Evolutionary conservation across 208 protist species (phyloP).

Genomic region (Sergeia podlipaevii): DNA sequence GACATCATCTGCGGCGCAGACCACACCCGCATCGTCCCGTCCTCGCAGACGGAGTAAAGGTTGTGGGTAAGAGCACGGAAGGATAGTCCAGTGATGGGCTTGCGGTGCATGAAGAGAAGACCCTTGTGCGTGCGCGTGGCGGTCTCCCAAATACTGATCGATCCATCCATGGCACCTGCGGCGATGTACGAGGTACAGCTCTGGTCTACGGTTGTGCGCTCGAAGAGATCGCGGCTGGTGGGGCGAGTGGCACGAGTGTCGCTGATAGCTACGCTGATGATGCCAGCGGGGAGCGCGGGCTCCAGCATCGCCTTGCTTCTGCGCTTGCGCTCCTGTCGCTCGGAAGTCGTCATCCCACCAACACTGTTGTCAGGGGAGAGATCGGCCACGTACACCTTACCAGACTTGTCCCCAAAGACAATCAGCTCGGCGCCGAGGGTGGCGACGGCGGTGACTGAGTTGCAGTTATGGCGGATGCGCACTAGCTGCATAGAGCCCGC

Average conservation of each 20-base stretch:
- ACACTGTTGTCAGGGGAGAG: conserved; percentile 8
- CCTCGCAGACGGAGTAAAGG: conserved; percentile 68
- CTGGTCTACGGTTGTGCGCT: conserved; percentile 76
- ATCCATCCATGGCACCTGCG: conserved; percentile 68
- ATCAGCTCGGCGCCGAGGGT: conserved; percentile 54
- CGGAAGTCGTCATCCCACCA: not conserved
- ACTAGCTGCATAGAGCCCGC: conserved; percentile 15
- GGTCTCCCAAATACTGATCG: conserved; percentile 83
- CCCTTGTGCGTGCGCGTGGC: conserved; percentile 54
- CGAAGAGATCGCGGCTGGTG: conserved; percentile 65
- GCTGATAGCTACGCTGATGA: conserved; percentile 76
- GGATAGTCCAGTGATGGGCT: conserved; percentile 76
- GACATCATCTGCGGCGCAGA: conserved; percentile 79
- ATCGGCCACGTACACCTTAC: conserved; percentile 67
- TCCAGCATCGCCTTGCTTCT: conserved; percentile 49
- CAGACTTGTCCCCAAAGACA: conserved; percentile 85
- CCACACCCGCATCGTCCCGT: conserved; percentile 87
- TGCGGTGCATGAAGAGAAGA: conserved; percentile 80
- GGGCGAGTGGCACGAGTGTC: conserved; percentile 64
- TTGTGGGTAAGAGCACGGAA: conserved; percentile 67
- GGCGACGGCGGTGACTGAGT: conserved; percentile 79
- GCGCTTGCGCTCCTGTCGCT: not conserved
- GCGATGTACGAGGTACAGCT: conserved; percentile 81
- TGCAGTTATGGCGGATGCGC: conserved; percentile 80
- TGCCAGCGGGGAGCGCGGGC: conserved; percentile 47